Evolutionary conservation across 305 asterid species (phyloP), one percentile per base, ranked within the genome.

Genomic region (Ajuga reptans): DNA sequence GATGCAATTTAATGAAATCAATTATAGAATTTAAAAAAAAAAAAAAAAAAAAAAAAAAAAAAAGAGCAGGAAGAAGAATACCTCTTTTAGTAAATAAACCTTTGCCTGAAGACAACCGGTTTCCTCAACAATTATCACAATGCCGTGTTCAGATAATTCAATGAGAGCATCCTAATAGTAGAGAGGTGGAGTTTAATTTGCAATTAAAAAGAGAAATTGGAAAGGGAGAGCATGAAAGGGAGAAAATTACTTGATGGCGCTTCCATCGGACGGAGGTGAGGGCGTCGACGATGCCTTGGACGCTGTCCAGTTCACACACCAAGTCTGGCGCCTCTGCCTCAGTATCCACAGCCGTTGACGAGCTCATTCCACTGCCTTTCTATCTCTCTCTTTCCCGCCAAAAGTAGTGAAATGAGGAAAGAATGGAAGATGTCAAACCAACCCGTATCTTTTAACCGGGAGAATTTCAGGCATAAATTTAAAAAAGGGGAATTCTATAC

Each of bases 201-300:
- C 31, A 11, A 36, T 8, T n/a, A 4, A 24, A 27, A 31, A 4
- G 36, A 36, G 33, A 27, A 66, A 42, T 52, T 7, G 62, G 12
- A 27, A 36, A 36, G 33, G 14, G 31, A 63, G 43, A 41, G 10
- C 24, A 31, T n/a, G 54, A 39, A 67, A 27, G 45, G 29, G 21
- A n/a, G 18, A 39, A 3, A 34, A 10, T 18, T 75, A 92, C 98
- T 79, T 92, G 98, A 18, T 79, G 83, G 64, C 96, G 95, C 76
- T 92, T 92, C 97, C 98, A 92, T 4, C 97, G 90, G 45, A 90
- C 87, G 73, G 92, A 87, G 73, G 94, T 84, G 75, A 92, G 96
- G 39, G 96, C 91, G 65, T 92, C 98, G 27, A 92, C 94, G 63
- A 88, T 65, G 78, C 98, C 97, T 70, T 91, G 98, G 66, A 88